These are phyloP conservation scores for Ogataea paraovalis DNA, from an alignment of 805 yeast species.

Conservation along the genomic window DNA sequence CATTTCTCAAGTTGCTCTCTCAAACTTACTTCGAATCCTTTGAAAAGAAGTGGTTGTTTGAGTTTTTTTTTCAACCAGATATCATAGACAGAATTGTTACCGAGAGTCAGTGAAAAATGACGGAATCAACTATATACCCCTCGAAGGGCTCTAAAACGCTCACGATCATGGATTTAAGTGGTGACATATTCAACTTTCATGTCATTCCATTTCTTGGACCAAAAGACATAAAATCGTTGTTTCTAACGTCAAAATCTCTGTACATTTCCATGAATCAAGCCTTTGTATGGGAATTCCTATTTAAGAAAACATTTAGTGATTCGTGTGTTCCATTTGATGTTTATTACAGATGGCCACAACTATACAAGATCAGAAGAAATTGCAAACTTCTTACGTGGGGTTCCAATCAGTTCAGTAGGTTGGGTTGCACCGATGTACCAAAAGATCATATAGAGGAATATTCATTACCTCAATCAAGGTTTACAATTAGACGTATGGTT, in stretches of 20 bases:
- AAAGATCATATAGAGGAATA: constrained; percentile 11
- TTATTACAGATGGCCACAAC: constrained; percentile 45
- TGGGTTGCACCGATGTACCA: constrained; percentile 33
- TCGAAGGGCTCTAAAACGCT: background rate
- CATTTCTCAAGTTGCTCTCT: too few relatives aligned
- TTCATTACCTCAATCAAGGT: constrained; percentile 4
- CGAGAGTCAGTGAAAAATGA: too few relatives aligned
- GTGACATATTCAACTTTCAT: background rate
- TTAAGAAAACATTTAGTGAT: constrained; percentile 40
- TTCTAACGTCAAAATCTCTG: constrained; percentile 37
- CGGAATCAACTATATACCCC: background rate
- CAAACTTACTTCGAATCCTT: too few relatives aligned
- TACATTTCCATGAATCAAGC: constrained; percentile 35
- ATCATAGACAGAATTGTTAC: too few relatives aligned
- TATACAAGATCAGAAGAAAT: constrained; percentile 37
- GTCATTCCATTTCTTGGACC: background rate
- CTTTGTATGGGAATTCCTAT: constrained; percentile 42
- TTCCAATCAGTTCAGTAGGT: constrained; percentile 41
- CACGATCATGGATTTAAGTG: background rate
- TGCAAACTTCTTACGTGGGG: constrained; percentile 49
- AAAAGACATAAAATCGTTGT: constrained; percentile 37
- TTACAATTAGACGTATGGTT: constrained; percentile 6
- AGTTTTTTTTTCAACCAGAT: too few relatives aligned
- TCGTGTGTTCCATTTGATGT: constrained; percentile 40
- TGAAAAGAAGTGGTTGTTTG: too few relatives aligned